Evolutionary conservation across 495 filamentous ascomycete species (phyloP).

Genomic region (Penicillium subrubescens): DNA sequence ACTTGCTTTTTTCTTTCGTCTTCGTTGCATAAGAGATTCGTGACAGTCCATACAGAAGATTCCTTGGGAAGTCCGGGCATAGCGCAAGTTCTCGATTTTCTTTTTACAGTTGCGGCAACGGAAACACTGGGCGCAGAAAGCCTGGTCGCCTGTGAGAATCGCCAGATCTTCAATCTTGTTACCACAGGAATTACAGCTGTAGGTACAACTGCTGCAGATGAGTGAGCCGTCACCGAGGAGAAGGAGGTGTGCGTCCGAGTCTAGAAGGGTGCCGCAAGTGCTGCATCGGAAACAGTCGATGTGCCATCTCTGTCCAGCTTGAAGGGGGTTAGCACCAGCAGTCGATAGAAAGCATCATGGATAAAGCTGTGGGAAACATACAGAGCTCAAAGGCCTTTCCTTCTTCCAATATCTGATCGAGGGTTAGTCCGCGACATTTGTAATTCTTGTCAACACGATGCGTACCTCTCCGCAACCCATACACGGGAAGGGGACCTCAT

Average conservation of each 20-base stretch:
- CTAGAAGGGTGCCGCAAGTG: conserved; percentile 90
- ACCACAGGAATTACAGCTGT: conserved; percentile 95
- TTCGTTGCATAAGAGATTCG: conserved; percentile 94
- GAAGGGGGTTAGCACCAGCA: conserved; percentile 19
- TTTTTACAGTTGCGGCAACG: conserved; percentile 96
- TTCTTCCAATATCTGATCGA: conserved; percentile 84
- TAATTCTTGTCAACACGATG: conserved; percentile 2
- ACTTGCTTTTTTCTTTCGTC: conserved; percentile 81
- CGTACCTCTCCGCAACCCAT: conserved; percentile 96
- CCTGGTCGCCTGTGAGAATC: conserved; percentile 96
- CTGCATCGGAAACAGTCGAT: conserved; percentile 99
- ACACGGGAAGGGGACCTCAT: conserved; percentile 87
- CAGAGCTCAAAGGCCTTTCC: conserved; percentile 98
- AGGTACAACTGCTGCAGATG: conserved; percentile 99
- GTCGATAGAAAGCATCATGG: neutral
- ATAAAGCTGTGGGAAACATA: conserved; percentile 49
- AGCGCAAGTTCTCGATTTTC: conserved; percentile 98
- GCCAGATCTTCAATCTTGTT: conserved; percentile 99
- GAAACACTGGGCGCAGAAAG: conserved; percentile 98
- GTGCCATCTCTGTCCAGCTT: conserved; percentile 98
- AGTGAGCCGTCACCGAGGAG: conserved; percentile 96
- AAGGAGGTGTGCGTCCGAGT: conserved; percentile 97
- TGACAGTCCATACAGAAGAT: conserved; percentile 99
- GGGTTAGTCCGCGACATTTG: conserved; percentile 16
- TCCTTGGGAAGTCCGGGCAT: conserved; percentile 95